Evolutionary conservation across 352 stramenopile species (phyloP).

Genomic region (Globisporangium nodosum): DNA sequence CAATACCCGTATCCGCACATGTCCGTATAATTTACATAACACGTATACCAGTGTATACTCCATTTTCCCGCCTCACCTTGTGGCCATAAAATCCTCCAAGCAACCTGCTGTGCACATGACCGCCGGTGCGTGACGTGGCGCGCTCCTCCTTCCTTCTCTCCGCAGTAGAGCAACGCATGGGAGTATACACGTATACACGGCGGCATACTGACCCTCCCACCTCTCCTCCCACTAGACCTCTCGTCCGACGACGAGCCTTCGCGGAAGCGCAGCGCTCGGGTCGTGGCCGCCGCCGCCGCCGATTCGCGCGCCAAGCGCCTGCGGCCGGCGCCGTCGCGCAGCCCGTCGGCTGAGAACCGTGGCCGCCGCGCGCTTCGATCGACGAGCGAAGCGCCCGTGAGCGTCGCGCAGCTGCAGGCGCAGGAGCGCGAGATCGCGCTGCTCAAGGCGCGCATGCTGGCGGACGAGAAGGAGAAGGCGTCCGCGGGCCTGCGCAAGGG

Average conservation of each 20-base stretch:
- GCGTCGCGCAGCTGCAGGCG: conserved; percentile 48
- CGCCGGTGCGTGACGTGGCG: no score
- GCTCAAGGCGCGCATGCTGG: conserved; percentile 25
- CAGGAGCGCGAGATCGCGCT: conserved; percentile 47
- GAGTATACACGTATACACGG: no score
- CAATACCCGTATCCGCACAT: no score
- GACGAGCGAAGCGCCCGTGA: conserved; percentile 23
- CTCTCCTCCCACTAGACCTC: not conserved
- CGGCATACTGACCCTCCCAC: not conserved
- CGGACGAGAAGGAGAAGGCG: conserved; percentile 10
- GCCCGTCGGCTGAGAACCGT: conserved; percentile 1
- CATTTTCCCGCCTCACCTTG: no score
- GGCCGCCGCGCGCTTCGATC: not conserved
- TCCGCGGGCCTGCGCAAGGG: conserved; percentile 32
- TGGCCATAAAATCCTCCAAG: no score
- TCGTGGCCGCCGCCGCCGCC: not conserved
- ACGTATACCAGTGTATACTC: no score
- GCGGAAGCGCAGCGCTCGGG: not conserved
- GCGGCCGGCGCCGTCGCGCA: conserved; percentile 2
- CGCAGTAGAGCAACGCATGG: no score
- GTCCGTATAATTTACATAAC: no score
- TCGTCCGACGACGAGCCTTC: conserved; percentile 1
- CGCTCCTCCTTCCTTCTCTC: no score
- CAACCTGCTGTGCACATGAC: no score
- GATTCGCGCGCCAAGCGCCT: not conserved